phyloP scores from a whole-genome alignment of 768 basidiomycete species.

The Kondoa subrosea region DNA sequence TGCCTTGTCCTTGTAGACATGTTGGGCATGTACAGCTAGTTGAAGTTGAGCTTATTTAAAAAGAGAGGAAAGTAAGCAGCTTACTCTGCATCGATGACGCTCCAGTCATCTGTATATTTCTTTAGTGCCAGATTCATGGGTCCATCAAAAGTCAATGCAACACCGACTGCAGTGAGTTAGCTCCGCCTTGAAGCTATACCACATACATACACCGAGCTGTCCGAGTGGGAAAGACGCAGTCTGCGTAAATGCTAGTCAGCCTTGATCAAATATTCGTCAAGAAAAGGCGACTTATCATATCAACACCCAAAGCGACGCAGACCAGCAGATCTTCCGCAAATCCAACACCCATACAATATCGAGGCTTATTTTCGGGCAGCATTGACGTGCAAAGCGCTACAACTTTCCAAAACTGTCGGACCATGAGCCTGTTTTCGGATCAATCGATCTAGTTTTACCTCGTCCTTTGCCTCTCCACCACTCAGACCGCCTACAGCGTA shows the following conservation, averaged over 20 bases:
- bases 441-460: too few relatives aligned
- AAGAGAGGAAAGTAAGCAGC: background rate
- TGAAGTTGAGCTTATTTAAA: background rate
- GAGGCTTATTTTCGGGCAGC: slow-evolving; percentile 61
- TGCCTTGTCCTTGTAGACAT: slow-evolving; percentile 41
- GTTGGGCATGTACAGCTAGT: slow-evolving; percentile 64
- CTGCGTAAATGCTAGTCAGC: slow-evolving; percentile 41
- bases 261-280: background rate
- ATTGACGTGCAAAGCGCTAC: slow-evolving; percentile 66
- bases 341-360: slow-evolving; percentile 54
- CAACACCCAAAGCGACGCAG: slow-evolving; percentile 76
- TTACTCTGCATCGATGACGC: slow-evolving; percentile 47
- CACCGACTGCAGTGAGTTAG: too few relatives aligned
- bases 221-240: slow-evolving; percentile 83
- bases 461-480: slow-evolving; percentile 47
- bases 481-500: slow-evolving; percentile 82
- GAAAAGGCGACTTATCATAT: slow-evolving; percentile 47
- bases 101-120: slow-evolving; percentile 53
- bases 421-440: too few relatives aligned
- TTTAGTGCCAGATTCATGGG: slow-evolving; percentile 62
- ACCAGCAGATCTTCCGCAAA: slow-evolving; percentile 54
- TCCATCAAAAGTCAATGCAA: slow-evolving; percentile 64
- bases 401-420: slow-evolving; percentile 6
- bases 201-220: slow-evolving; percentile 82
- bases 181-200: too few relatives aligned